phyloP scores from a whole-genome alignment of 2,329 filamentous ascomycete species.

The Cryphonectria nitschkei region DNA sequence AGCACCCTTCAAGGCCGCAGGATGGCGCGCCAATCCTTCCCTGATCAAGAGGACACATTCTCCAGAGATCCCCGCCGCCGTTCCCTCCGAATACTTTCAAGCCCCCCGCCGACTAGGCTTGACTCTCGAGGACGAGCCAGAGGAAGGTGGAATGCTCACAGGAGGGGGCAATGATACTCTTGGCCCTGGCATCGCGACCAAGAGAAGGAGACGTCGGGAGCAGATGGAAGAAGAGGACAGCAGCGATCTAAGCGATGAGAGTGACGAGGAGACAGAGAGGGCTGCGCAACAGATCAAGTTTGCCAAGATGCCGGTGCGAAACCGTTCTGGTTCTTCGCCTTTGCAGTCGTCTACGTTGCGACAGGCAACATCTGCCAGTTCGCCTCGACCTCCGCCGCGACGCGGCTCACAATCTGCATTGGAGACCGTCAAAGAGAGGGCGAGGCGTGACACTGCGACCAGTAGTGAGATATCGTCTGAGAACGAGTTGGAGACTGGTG shows the following conservation, averaged over 20 bases:
- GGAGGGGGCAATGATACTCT: slow-evolving; percentile 70
- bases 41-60: slow-evolving; percentile 84
- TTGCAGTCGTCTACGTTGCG: slow-evolving; percentile 68
- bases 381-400: slow-evolving; percentile 53
- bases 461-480: slow-evolving; percentile 85
- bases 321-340: slow-evolving; percentile 86
- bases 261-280: slow-evolving; percentile 75
- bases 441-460: slow-evolving; percentile 75
- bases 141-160: slow-evolving; percentile 74
- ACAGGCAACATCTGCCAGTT: slow-evolving; percentile 54
- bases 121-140: slow-evolving; percentile 70
- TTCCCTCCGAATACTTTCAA: slow-evolving; percentile 84
- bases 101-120: slow-evolving; percentile 65
- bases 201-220: slow-evolving; percentile 68
- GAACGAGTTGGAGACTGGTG: slow-evolving; percentile 73
- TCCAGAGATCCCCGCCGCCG: slow-evolving; percentile 80
- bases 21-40: slow-evolving; percentile 74
- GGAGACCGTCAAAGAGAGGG: slow-evolving; percentile 70
- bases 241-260: slow-evolving; percentile 83
- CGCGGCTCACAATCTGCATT: slow-evolving; percentile 73
- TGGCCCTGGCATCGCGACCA: slow-evolving; percentile 68
- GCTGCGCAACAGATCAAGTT: slow-evolving; percentile 93
- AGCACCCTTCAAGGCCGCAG: slow-evolving; percentile 79
- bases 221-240: slow-evolving; percentile 85
- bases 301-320: slow-evolving; percentile 88